Base-by-base conservation (phyloP, 352 stramenopile species). In the Pythium myriotylum region DNA sequence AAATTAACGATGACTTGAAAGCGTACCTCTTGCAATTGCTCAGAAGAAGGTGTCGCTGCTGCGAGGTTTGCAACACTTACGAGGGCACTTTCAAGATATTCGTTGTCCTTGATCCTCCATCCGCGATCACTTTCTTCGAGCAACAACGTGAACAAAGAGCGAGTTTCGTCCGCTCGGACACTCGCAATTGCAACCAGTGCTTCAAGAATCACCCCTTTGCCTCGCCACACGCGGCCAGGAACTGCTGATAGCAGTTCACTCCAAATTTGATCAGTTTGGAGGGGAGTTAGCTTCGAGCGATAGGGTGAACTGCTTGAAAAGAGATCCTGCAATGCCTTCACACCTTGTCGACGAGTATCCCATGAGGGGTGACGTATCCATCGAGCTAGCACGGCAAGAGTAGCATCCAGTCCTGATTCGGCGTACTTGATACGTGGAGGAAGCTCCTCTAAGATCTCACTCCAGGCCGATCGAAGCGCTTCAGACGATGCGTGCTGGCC, bases 161-260 rank as follows among this genome's bases (percentile, higher is more conserved):
- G 37, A 27, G 53, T 69, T 51, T 74, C 77, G 6, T 74, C 43
- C 0, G 52, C 9, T 13, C 37, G 22, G 24, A 81, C 64, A 40
- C 49, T 40, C 3, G 75, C 74, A n/a, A 89, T 65, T 2, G 70
- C 67, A 3, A 89, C 79, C 6, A 94, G 72, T 14, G 85, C 80
- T 49, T 94, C 85, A 9, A 94, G 58, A 29, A 92, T 74, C 19
- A 83, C 77, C 13, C 85, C 85, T 46, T 94, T 94, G 40, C 85
- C 83, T 32, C 69, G 81, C 85, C 85, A 94, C 2, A 94, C 65
- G 41, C 81, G 76, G 2, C 85, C 85, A 6, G 85, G 85, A 9
- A 94, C 76, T 24, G 77, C 65, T 10, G 68, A 56, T 22, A 86
- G 52, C 0, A 94, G 45, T 14, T 82, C 64, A 13, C 62, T 55